Base-by-base conservation (phyloP, 2,329 filamentous ascomycete genomes). In the Aspergillus pseudoglaucus region DNA sequence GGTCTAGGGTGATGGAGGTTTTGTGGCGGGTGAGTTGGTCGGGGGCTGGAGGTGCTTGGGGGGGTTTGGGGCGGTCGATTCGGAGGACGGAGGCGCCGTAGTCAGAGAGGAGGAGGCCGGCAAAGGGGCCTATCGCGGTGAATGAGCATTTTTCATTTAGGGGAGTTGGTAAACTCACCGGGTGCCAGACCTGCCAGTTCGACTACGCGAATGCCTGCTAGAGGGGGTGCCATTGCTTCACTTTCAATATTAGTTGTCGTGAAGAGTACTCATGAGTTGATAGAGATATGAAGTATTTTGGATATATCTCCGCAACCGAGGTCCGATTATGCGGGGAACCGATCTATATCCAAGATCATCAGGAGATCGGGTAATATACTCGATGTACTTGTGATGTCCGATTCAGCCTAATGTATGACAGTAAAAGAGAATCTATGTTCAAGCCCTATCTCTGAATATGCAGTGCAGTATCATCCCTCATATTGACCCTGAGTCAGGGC, bases 1-100 rank as follows among this genome's bases (percentile, higher is more conserved):
- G 78, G 70, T 96, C 81, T 3, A 96, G 76, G 35, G 83, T 79
- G 52, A 96, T 82, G 25, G 87, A 93, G 48, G 82, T 73, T 66
- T 97, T 97, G 74, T 80, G 85, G 10, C 89, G 83, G 5, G 87
- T 85, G 23, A 97, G 81, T 57, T 83, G 77, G 74, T 97, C 91
- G 3, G 72, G 58, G 6, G 83, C 25, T 17, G 40, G 40, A 10
- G 25, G 12, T 15, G 20, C 12, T n/a, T 42, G 84, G 6, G 77
- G 66, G 14, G 67, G 55, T 55, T 63, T 66, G 70, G 62, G 69
- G 61, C 76, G 85, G 74, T 97, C 91, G 68, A 97, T 77, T 60
- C 91, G 89, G 14, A 97, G 79, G 59, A 96, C 88, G 5, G 82
- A 82, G 46, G 91, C 91, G 61, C 91, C 91, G 55, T 89, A 88